Evolutionary conservation across 169 alveolate genomes (phyloP), one percentile per base, ranked within the genome.

Genomic region (Eimeria tenella): DNA sequence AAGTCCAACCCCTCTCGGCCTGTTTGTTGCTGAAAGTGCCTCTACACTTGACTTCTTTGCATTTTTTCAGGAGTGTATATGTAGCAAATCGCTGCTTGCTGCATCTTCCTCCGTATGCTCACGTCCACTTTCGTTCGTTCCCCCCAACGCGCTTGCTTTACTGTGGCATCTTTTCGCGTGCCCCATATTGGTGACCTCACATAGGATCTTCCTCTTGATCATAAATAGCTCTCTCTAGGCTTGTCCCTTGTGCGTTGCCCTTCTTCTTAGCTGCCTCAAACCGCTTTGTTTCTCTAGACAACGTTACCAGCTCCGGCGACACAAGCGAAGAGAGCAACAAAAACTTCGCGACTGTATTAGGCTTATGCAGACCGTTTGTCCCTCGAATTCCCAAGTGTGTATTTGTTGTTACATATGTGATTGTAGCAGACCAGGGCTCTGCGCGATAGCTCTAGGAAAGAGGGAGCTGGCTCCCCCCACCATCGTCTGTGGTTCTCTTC

Each of bases 11-110:
- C 84, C n/a, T 50, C n/a, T 52, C 50, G 79, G 50, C 79, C 91
- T 4, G 63, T 62, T 58, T 58, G 21, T 17, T 0, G 79, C 50
- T 62, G 19, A 5, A 19, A 10, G 5, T 5, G 62, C 50, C 63
- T 62, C 15, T 62, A 49, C 79, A 31, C 55, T 62, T 42, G 77
- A 83, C 79, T 60, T 62, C 91, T 83, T 23, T 11, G 77, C 25
- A 42, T 62, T 58, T 83, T 83, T 83, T 60, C 63, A 25, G 60
- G 91, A 83, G 91, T 83, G 63, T 13, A 83, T n/a, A 52, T 42
- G 79, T 77, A 83, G 91, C 63, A 52, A 83, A 70, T 19, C n/a
- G 8, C 56, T 62, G 17, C 31, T 60, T 62, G 58, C 91, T 31
- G 13, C 53, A 31, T 58, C 50, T 58, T 83, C 68, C 58, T 58